Evolutionary conservation across 495 filamentous ascomycete genomes (phyloP), one percentile per base, ranked within the genome.

Genomic region (Lophium mytilinum): DNA sequence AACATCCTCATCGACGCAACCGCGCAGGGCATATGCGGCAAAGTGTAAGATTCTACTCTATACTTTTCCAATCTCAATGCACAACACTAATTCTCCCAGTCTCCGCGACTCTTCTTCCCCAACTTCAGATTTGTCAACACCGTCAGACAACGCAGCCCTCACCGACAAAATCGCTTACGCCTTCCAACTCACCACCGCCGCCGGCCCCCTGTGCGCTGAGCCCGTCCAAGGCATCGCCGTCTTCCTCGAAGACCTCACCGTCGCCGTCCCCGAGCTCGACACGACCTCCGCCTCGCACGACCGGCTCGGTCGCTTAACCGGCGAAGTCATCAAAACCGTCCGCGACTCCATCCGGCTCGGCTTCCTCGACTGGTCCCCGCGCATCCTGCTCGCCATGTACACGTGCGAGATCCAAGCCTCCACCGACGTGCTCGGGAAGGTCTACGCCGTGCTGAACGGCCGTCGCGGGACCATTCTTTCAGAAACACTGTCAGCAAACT

Each of bases 371-470:
- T 98, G 92, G 92, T 90, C 85, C 54, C 91, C 94, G 0, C 82
- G 93, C 1, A 77, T 98, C 33, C 79, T 97, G 76, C 83, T 96
- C 49, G 91, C 93, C n/a, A 96, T 96, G 89, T 98, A 98, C 74
- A 89, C 84, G 53, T 92, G 89, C 69, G 92, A 96, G 66, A 96
- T 98, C 63, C 94, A 97, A 78, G 89, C 92, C 50, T 89, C 88
- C 39, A 89, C 90, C 66, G 92, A 96, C 73, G 93, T 96, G 56
- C 83, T 98, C 14, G 93, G 93, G 34, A 85, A 88, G 48, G 93
- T 96, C 47, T 97, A 98, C 76, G 87, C 83, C 57, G 90, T 95
- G 6, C 85, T 98, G 14, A 95, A 90, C 36, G 85, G 89, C 3
- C 89, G 94, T 12, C 86, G 91, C 35, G 93, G 94, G 35, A 85